Percentiles rank a stretch among this genome's conserved stretches.
These are phyloP conservation scores for Micractinium conductrix DNA, from an alignment of 139 green algal species.

Conservation along the genomic window DNA sequence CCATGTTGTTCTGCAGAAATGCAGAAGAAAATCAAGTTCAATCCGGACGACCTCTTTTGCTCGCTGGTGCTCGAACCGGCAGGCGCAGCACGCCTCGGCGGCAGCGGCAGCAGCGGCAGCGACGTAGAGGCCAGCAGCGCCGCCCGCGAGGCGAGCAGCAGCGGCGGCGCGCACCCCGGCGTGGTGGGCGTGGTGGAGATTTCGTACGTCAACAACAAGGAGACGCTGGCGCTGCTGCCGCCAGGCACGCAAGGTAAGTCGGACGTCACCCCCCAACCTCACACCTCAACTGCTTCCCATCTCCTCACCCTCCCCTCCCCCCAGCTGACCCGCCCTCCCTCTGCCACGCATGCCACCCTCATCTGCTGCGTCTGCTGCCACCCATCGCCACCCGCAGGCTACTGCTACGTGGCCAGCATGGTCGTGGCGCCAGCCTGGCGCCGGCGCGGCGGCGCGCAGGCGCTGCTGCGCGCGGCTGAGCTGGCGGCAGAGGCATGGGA, in stretches of 20 bases:
- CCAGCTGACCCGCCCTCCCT: too few relatives aligned
- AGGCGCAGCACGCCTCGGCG: constrained; percentile 8
- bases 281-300: too few relatives aligned
- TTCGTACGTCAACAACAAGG: constrained; percentile 26
- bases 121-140: neutral
- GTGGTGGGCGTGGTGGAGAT: constrained; percentile 58
- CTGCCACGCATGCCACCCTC: too few relatives aligned
- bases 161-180: too few relatives aligned
- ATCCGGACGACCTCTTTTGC: constrained; percentile 39
- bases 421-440: constrained; percentile 34
- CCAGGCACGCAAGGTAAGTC: too few relatives aligned
- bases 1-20: constrained; percentile 28
- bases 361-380: too few relatives aligned
- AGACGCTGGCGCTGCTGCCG: constrained; percentile 41
- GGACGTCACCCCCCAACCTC: too few relatives aligned
- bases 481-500: constrained; percentile 46
- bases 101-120: constrained; percentile 8
- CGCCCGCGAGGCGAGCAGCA: too few relatives aligned
- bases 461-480: constrained; percentile 48
- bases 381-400: too few relatives aligned
- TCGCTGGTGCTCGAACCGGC: constrained; percentile 34
- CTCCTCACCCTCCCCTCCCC: too few relatives aligned
- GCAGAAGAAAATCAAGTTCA: constrained; percentile 47
- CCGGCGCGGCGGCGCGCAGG: constrained; percentile 34
- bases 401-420: constrained; percentile 58